These are phyloP conservation scores for Microascus cirrosus DNA, from an alignment of 2,329 filamentous ascomycete species.

Conservation along the genomic window DNA sequence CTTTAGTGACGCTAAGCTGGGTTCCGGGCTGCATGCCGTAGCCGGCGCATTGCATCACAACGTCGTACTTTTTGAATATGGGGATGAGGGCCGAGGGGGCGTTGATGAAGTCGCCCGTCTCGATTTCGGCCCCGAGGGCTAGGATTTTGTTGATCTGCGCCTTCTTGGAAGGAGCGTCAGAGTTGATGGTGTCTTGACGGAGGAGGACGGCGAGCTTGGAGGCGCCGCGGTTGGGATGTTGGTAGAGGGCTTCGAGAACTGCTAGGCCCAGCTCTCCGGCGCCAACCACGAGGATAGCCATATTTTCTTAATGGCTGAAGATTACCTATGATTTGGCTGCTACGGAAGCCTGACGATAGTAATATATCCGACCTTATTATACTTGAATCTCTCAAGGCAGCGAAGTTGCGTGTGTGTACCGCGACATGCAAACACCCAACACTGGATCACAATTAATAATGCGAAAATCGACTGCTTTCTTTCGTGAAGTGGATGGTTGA, in stretches of 20 bases:
- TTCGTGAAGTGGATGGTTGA: not conserved
- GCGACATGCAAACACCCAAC: not conserved
- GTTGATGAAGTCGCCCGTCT: conserved; percentile 31
- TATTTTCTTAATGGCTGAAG: not conserved
- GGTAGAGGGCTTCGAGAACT: conserved; percentile 37
- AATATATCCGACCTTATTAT: not conserved
- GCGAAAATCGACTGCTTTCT: not conserved
- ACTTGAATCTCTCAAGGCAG: not conserved
- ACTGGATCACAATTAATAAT: not conserved
- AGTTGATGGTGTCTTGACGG: conserved; percentile 32
- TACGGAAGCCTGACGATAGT: not conserved
- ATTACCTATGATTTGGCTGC: not conserved
- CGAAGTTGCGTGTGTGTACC: not conserved
- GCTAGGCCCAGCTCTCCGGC: conserved; percentile 54
- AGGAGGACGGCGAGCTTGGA: conserved; percentile 40
- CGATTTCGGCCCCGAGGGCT: conserved; percentile 25
- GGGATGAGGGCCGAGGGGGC: conserved; percentile 23
- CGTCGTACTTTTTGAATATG: conserved; percentile 34
- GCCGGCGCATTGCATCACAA: conserved; percentile 50
- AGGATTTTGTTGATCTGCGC: conserved; percentile 19
- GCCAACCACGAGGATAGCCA: conserved; percentile 46
- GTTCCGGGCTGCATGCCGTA: conserved; percentile 44
- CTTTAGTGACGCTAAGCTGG: conserved; percentile 44
- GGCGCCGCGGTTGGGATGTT: conserved; percentile 27
- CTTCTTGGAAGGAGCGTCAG: conserved; percentile 23